Base-by-base conservation (phyloP, 768 basidiomycete species). In the Paxillus involutus region DNA sequence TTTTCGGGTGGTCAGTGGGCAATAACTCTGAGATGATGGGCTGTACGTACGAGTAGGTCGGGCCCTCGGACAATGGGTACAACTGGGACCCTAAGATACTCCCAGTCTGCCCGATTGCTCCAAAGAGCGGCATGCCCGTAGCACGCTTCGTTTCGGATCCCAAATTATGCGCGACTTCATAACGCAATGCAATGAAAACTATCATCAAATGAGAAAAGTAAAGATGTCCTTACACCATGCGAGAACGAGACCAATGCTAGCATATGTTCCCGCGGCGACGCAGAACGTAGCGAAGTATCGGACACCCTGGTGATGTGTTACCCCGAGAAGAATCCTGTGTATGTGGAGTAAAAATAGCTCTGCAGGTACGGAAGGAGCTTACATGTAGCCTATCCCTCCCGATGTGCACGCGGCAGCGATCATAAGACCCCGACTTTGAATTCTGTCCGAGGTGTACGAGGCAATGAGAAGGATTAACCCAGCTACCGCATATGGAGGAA, bases 401-500 rank as follows among this genome's bases (percentile, higher is more conserved):
- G 78, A 32, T 0, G 53, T 56, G n/a, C 69, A 68, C 14, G 68
- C 61, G 44, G 51, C 51, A 14, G 68, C 59, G 19, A 77, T 46
- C 47, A 73, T 59, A 35, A 70, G 37, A 1, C 80, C 80, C 19
- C 81, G 75, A 44, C 64, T 71, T 53, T 76, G 75, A 2, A 76
- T 66, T 54, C 75, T 68, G 57, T 80, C 78, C 6, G 81, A 79
- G 17, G 55, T 54, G 54, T 74, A 80, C 1, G 73, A 75, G 9
- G 65, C 49, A 12, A 61, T 29, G 47, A 75, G 57, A 10, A 80
- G 59, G 35, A 79, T 63, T 11, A 71, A 49, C 10, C 77, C 65
- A 1, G 74, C 74, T 4, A 73, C 71, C 6, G 78, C 77, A 57
- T 83, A 82, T 9, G 82, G 82, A 7, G 81, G 79, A 11, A 82